These are phyloP conservation scores for Metschnikowia baotianmanensis DNA, from an alignment of 805 yeast species.

Conservation along the genomic window DNA sequence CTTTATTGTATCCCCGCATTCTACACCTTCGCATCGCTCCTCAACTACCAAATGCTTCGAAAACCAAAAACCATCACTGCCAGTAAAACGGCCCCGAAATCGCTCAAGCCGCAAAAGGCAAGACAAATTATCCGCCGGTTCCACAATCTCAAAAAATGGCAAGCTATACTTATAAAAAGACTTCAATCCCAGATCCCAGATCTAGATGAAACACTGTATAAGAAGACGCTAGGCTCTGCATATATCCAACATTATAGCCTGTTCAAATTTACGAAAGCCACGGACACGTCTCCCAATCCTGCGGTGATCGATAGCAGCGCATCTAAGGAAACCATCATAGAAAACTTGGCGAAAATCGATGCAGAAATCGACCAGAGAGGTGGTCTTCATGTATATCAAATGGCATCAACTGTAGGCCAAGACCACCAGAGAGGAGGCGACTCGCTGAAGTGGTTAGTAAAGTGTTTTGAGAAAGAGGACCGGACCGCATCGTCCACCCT, in stretches of 20 bases:
- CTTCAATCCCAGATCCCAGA: conserved; percentile 23
- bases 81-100: conserved; percentile 32
- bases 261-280: conserved; percentile 9
- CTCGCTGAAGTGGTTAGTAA: conserved; percentile 76
- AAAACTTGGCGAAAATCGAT: conserved; percentile 52
- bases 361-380: conserved; percentile 64
- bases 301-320: conserved; percentile 20
- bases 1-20: too few species aligned
- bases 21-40: not conserved
- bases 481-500: conserved; percentile 44
- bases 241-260: conserved; percentile 8
- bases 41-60: conserved; percentile 21
- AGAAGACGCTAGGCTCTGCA: conserved; percentile 10
- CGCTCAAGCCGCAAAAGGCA: conserved; percentile 67
- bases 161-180: conserved; percentile 37
- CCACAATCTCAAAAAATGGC: conserved; percentile 66
- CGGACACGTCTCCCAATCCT: conserved; percentile 12
- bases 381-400: conserved; percentile 76
- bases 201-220: conserved; percentile 24
- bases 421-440: conserved; percentile 81
- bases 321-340: conserved; percentile 19
- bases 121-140: conserved; percentile 74
- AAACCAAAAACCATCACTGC: conserved; percentile 34
- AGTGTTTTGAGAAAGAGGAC: conserved; percentile 45
- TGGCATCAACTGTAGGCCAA: conserved; percentile 87